Evolutionary conservation across 768 basidiomycete genomes (phyloP).

Genomic region (Rhizopogon roseolus): DNA sequence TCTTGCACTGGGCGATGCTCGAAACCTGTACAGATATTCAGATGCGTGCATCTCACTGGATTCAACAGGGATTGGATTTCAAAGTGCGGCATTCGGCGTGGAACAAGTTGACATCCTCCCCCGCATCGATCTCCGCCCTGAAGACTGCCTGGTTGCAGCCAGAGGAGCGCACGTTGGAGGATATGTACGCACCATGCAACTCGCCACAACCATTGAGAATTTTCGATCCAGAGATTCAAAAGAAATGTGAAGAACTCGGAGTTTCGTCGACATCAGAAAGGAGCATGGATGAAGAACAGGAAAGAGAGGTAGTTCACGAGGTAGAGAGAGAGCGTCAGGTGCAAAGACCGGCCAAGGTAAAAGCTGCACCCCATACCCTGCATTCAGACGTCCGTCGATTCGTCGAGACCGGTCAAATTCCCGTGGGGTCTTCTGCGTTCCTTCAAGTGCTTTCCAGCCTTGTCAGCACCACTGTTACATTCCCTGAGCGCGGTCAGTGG

Average conservation of each 20-base stretch:
- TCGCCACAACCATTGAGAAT: neutral
- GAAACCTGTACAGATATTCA: conserved; percentile 41
- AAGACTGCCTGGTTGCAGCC: conserved; percentile 32
- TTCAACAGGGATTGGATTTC: conserved; percentile 29
- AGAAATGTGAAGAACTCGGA: conserved; percentile 5
- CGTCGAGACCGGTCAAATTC: conserved; percentile 25
- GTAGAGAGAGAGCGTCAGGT: conserved; percentile 32
- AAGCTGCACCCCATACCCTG: conserved; percentile 18
- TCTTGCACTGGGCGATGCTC: conserved; percentile 40
- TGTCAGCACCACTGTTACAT: neutral
- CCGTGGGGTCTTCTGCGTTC: conserved; percentile 14
- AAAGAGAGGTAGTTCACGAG: conserved; percentile 27
- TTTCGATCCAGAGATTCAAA: conserved; percentile 3
- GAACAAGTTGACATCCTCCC: conserved; percentile 5
- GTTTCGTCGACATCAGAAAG: conserved; percentile 6
- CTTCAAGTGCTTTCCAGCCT: conserved; percentile 11
- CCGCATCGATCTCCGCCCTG: neutral
- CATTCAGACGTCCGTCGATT: conserved; percentile 16
- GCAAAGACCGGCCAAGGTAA: conserved; percentile 28
- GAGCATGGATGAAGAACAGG: conserved; percentile 21
- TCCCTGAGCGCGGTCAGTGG: conserved; percentile 19
- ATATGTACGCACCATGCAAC: conserved; percentile 23
- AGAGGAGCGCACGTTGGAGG: conserved; percentile 33
- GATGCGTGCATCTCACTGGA: conserved; percentile 37
- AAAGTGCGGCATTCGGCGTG: conserved; percentile 11